Evolutionary conservation across 2,329 filamentous ascomycete species (phyloP), one percentile per base, ranked within the genome.

Genomic region (Cladosporium sp.): DNA sequence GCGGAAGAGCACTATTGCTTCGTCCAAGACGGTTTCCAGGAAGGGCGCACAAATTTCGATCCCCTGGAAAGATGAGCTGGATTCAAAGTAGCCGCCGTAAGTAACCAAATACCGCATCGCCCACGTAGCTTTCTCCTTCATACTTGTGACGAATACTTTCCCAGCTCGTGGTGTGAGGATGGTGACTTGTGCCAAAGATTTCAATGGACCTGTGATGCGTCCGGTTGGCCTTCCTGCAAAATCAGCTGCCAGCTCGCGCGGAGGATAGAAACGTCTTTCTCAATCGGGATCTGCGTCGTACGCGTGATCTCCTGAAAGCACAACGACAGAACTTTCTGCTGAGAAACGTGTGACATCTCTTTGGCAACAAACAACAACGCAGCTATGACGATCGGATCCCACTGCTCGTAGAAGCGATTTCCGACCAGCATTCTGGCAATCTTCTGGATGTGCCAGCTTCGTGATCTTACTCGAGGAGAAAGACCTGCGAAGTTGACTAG

Each of bases 1-100:
- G 79, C 71, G 83, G 85, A 48, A 28, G 8, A 48, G 45, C 1
- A 87, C 86, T 58, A 74, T 75, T 56, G 85, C 84, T 1, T 84
- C 88, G 0, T 83, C 82, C 0, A 79, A 78, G 72, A 87, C 85
- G 17, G 85, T 89, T 10, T 79, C 87, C 72, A 83, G 78, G 66
- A 71, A 77, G 19, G 87, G 87, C 0, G 86, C 45, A 17, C 45
- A 48, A 25, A 5, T 48, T 35, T 48, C 45, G 2, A 48, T 48
- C 2, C 25, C 45, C 13, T 48, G 45, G 28, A 35, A 48, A 15
- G 45, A 48, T 15, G 45, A 35, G 17, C 8, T 48, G 28, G 17
- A 20, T 2, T 22, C 28, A 17, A 15, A 17, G 19, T 39, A 19
- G 36, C 15, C 13, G 6, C 36, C 13, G 28, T 32, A 32, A 10